A percentile compares a stretch with the other conserved stretches of the same genome.
These are phyloP conservation scores for Agapanthus africanus DNA, from an alignment of 106 monocot genomes.

Conservation along the genomic window DNA sequence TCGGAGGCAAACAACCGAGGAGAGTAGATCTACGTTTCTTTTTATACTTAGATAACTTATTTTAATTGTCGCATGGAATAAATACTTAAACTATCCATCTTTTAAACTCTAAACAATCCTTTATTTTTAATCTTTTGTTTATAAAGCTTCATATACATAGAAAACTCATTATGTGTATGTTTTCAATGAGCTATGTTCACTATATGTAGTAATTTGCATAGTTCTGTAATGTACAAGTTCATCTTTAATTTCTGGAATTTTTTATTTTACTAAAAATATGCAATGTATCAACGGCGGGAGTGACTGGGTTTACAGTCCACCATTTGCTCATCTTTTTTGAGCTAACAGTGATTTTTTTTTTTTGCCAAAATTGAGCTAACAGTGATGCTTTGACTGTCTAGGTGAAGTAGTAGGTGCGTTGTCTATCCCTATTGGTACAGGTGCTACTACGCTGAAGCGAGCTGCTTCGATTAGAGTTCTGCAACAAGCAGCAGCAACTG, in stretches of 20 bases:
- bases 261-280: no score
- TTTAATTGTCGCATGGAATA: no score
- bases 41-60: no score
- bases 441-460: slow-evolving; percentile 50
- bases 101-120: no score
- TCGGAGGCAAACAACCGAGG: no score
- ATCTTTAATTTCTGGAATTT: background rate
- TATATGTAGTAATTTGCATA: background rate
- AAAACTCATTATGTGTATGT: no score
- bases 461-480: slow-evolving; percentile 69
- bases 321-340: background rate
- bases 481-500: slow-evolving; percentile 40
- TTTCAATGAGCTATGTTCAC: background rate
- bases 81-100: no score
- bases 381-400: slow-evolving; percentile 14
- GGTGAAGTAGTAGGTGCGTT: slow-evolving; percentile 87
- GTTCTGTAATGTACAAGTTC: background rate
- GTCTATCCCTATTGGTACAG: slow-evolving; percentile 65
- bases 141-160: background rate
- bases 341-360: no score
- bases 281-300: no score
- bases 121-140: no score
- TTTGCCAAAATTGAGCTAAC: no score
- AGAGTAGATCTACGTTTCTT: no score
- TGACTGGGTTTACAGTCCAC: background rate